Percentiles rank a stretch among this genome's conserved stretches.
These are phyloP conservation scores for Cichorium intybus DNA, from an alignment of 140 eudicot genomes.

Conservation along the genomic window DNA sequence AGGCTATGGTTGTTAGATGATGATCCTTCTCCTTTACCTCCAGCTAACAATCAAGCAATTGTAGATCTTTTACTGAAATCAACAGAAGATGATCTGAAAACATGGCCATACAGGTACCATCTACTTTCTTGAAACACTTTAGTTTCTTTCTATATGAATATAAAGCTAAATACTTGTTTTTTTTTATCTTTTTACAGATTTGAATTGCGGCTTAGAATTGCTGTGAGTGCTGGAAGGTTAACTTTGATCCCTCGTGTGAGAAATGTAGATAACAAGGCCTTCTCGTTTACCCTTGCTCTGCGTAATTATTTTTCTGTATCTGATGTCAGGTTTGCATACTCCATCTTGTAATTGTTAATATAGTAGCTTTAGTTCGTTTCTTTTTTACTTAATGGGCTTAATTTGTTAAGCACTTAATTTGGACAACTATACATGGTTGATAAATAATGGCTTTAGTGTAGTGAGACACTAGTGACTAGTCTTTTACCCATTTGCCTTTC, in stretches of 20 bases:
- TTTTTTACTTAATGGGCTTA: too few species aligned
- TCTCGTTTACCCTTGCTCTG: slow-evolving; percentile 74
- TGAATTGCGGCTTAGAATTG: slow-evolving; percentile 78
- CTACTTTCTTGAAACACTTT: slow-evolving; percentile 8
- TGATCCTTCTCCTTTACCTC: slow-evolving; percentile 77
- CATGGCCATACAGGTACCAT: slow-evolving; percentile 77
- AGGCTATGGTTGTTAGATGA: slow-evolving; percentile 73
- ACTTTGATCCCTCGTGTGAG: slow-evolving; percentile 92
- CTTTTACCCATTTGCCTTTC: too few species aligned
- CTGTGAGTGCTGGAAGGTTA: slow-evolving; percentile 59
- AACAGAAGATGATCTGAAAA: slow-evolving; percentile 86
- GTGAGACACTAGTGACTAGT: too few species aligned
- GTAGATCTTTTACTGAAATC: slow-evolving; percentile 75
- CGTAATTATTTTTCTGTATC: slow-evolving; percentile 85
- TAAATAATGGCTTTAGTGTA: too few species aligned
- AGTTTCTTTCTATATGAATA: background rate
- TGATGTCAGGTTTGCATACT: slow-evolving; percentile 85
- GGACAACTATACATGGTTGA: too few species aligned
- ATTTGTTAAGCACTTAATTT: too few species aligned
- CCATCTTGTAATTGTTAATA: slow-evolving; percentile 23
- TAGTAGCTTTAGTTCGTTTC: background rate
- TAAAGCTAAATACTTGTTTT: slow-evolving; percentile 14
- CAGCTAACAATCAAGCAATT: slow-evolving; percentile 54
- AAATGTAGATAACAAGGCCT: slow-evolving; percentile 74
- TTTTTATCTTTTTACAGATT: slow-evolving; percentile 47